Evolutionary conservation across 2,329 filamentous ascomycete species (phyloP).

Genomic region (Aspergillus pseudonomiae): DNA sequence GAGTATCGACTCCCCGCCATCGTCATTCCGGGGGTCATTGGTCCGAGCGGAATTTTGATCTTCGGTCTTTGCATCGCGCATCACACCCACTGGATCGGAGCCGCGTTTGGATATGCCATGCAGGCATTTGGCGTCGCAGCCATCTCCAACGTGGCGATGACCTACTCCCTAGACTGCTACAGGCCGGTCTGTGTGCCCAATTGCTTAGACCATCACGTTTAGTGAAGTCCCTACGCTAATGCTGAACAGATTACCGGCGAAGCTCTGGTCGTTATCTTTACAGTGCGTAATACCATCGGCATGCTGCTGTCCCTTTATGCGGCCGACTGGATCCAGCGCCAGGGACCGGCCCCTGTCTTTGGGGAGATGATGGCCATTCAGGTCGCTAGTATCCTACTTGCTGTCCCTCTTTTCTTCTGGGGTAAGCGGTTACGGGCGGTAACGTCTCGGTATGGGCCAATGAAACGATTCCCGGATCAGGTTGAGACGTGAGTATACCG

Average conservation of each 20-base stretch:
- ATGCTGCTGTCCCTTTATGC: slow-evolving; percentile 31
- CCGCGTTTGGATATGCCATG: slow-evolving; percentile 30
- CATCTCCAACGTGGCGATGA: slow-evolving; percentile 33
- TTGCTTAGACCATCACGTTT: background rate
- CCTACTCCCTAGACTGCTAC: slow-evolving; percentile 30
- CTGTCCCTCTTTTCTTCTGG: slow-evolving; percentile 28
- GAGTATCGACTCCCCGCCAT: slow-evolving; percentile 34
- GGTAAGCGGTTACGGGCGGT: slow-evolving; percentile 20
- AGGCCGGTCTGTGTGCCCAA: slow-evolving; percentile 21
- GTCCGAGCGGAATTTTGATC: slow-evolving; percentile 27
- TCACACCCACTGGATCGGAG: slow-evolving; percentile 28
- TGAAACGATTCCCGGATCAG: slow-evolving; percentile 23
- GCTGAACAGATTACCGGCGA: slow-evolving; percentile 26
- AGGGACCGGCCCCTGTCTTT: slow-evolving; percentile 26
- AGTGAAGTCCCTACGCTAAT: background rate
- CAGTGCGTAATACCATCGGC: slow-evolving; percentile 31
- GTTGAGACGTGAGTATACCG: background rate
- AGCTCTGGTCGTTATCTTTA: slow-evolving; percentile 31
- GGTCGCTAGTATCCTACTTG: slow-evolving; percentile 23
- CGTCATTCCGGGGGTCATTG: slow-evolving; percentile 27
- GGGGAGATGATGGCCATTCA: slow-evolving; percentile 32
- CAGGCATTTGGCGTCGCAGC: slow-evolving; percentile 31
- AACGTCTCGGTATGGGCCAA: slow-evolving; percentile 29
- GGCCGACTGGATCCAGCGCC: slow-evolving; percentile 27
- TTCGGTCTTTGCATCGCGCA: slow-evolving; percentile 29